Conservation (phyloP, 2,329 filamentous ascomycete genomes). For the Fusarium sp. region DNA sequence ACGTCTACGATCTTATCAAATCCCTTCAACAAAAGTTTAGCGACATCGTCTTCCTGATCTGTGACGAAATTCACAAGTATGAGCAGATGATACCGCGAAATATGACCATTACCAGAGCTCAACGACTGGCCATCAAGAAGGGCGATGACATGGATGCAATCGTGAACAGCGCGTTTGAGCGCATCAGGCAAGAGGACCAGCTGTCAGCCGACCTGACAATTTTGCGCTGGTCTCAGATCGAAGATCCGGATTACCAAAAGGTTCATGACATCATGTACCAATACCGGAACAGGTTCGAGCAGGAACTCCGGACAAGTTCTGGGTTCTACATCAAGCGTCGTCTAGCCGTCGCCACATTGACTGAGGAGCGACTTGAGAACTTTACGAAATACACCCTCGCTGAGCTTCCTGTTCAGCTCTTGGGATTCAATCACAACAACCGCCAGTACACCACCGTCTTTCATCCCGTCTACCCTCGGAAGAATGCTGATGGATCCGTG, state of each 20-base stretch:
- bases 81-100: slow-evolving; percentile 9
- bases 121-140: neutral
- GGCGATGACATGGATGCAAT: neutral
- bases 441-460: slow-evolving; percentile 1
- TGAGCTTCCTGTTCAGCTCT: neutral
- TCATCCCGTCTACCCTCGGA: neutral
- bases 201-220: neutral
- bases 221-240: slow-evolving; percentile 2
- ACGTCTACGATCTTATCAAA: neutral
- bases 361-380: neutral
- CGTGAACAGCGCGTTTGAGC: neutral
- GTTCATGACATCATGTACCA: neutral
- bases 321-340: slow-evolving; percentile 6
- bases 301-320: neutral
- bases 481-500: neutral
- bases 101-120: neutral
- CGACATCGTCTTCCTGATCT: neutral
- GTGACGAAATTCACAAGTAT: slow-evolving; percentile 7
- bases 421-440: neutral
- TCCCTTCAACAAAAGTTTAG: neutral
- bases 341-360: slow-evolving; percentile 1
- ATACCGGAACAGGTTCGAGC: neutral
- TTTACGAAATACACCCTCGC: slow-evolving; percentile 6
- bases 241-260: neutral
- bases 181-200: neutral